A percentile compares a stretch with the other conserved stretches of the same genome.
Conservation (phyloP, 139 green algal genomes). For the Coelastrella sp. region DNA sequence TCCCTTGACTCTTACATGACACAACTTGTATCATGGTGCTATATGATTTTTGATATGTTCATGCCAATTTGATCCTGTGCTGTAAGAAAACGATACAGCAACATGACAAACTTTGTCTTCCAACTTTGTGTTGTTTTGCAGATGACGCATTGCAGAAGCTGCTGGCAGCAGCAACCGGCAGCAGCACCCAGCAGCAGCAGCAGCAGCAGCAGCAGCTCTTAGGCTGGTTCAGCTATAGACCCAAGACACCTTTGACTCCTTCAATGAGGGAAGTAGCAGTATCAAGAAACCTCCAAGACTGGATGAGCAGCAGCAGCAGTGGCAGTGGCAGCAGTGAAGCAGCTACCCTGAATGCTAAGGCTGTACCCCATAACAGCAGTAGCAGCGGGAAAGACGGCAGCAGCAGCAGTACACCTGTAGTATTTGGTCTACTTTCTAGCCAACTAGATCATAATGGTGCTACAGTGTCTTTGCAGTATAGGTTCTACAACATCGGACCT, state of each 20-base stretch:
- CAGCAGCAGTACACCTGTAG: neutral
- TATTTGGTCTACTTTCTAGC: constrained; percentile 51
- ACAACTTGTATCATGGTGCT: too few species aligned
- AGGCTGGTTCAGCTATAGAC: constrained; percentile 56
- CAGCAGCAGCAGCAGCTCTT: constrained; percentile 20
- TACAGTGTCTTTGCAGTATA: constrained; percentile 52
- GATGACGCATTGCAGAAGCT: neutral
- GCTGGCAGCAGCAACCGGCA: neutral
- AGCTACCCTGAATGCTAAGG: neutral
- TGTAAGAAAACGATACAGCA: too few species aligned
- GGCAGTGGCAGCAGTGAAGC: neutral
- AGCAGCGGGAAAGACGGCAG: constrained; percentile 30
- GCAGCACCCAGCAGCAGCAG: neutral
- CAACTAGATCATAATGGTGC: constrained; percentile 44
- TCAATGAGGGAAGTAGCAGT: constrained; percentile 59
- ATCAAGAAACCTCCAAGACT: constrained; percentile 34
- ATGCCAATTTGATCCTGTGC: too few species aligned
- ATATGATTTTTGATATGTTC: too few species aligned
- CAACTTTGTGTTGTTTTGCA: too few species aligned
- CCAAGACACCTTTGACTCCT: neutral
- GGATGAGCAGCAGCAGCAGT: constrained; percentile 29
- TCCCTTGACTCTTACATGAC: too few species aligned
- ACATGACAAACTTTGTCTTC: too few species aligned
- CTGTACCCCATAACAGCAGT: neutral
- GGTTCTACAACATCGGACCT: constrained; percentile 16